Conservation (phyloP, 2,329 filamentous ascomycete species). For the Chrysosphaeria jannelii region DNA sequence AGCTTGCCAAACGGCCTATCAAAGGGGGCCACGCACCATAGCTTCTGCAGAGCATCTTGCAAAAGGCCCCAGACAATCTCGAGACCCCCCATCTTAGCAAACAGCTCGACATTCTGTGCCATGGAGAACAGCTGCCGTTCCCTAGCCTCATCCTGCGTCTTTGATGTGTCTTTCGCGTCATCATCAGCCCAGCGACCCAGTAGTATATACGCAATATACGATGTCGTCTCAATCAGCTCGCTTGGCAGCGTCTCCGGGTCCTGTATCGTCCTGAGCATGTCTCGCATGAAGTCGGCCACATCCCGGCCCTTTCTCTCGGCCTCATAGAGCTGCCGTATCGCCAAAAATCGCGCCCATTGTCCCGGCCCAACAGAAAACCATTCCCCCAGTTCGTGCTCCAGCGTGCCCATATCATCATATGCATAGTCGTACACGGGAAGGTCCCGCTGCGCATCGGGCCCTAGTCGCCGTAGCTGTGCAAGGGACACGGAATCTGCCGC, state of each 20-base stretch:
- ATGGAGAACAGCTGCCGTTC: too few species aligned
- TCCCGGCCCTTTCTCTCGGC: slow-evolving; percentile 32
- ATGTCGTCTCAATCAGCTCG: too few species aligned
- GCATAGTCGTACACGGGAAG: slow-evolving; percentile 60
- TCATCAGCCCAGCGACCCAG: slow-evolving; percentile 9
- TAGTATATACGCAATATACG: slow-evolving; percentile 27
- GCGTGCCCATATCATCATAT: slow-evolving; percentile 40
- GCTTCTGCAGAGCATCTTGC: slow-evolving; percentile 14
- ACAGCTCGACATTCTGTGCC: too few species aligned
- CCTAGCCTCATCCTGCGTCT: not conserved
- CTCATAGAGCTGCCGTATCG: slow-evolving; percentile 48
- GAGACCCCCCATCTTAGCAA: too few species aligned
- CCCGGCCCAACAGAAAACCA: slow-evolving; percentile 87
- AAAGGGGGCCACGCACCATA: slow-evolving; percentile 10
- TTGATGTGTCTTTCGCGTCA: not conserved
- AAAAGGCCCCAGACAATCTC: too few species aligned
- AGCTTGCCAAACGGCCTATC: slow-evolving; percentile 20
- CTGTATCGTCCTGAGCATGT: slow-evolving; percentile 17
- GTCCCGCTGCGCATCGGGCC: slow-evolving; percentile 45
- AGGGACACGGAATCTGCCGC: slow-evolving; percentile 49
- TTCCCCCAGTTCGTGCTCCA: slow-evolving; percentile 78
- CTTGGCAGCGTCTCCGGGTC: too few species aligned
- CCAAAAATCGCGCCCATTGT: slow-evolving; percentile 51
- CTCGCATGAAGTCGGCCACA: slow-evolving; percentile 21
- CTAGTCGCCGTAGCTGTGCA: slow-evolving; percentile 39